Conservation (phyloP, 345 rosid genomes). For the Camelina neglecta region DNA sequence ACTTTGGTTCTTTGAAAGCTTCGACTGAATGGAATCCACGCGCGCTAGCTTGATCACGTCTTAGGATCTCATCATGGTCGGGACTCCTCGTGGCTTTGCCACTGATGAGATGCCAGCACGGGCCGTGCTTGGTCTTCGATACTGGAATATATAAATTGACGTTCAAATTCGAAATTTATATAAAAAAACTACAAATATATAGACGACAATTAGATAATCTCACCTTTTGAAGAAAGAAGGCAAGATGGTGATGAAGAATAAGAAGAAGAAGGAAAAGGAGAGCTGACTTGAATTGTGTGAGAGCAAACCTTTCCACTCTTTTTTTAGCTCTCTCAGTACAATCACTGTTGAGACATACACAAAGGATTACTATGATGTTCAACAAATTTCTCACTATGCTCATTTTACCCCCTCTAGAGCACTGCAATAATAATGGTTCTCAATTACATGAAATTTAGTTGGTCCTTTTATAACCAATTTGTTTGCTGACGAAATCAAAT, state of each 20-base stretch:
- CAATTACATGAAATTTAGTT: conserved; percentile 22
- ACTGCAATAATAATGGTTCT: conserved; percentile 9
- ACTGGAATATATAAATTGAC: conserved; percentile 25
- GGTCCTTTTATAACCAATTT: conserved; percentile 10
- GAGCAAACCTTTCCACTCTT: conserved; percentile 13
- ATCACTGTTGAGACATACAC: conserved; percentile 27
- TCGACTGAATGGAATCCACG: conserved; percentile 58
- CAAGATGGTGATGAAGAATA: conserved; percentile 43
- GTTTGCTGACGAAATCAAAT: too few species aligned
- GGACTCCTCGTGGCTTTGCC: conserved; percentile 27
- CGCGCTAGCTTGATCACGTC: conserved; percentile 51
- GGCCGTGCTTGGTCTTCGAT: conserved; percentile 51
- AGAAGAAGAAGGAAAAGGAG: conserved; percentile 44
- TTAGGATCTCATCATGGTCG: conserved; percentile 48
- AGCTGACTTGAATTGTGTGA: conserved; percentile 49
- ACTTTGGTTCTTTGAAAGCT: conserved; percentile 24
- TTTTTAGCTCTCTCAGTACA: conserved; percentile 34
- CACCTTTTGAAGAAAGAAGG: conserved; percentile 50
- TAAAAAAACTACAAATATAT: too few species aligned
- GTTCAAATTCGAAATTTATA: neutral
- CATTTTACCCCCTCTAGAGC: neutral
- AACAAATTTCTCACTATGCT: conserved; percentile 16
- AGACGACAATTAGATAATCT: neutral
- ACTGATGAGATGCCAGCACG: conserved; percentile 49
- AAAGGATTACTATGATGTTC: conserved; percentile 24